Evolutionary conservation across 2,329 filamentous ascomycete genomes (phyloP), one percentile per base, ranked within the genome.

Genomic region (Fusarium albidum): DNA sequence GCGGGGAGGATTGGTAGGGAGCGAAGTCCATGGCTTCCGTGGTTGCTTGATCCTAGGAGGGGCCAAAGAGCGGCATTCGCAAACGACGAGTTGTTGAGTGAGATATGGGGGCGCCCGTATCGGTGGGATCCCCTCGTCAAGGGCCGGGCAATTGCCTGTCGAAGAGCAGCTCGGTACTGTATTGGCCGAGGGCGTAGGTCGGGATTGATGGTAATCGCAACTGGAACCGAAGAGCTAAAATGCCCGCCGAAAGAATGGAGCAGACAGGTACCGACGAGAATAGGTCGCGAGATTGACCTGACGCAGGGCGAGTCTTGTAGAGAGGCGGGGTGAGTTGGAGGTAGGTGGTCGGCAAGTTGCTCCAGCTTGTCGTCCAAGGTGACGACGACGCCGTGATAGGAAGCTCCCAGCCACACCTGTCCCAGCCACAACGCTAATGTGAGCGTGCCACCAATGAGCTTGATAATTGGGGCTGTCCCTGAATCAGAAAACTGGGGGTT

Each of bases 1-100:
- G 95, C 13, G 90, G 89, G 41, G 89, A 89, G 74, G 94, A 94
- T 79, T 98, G 95, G 77, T 98, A 99, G 31, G 95, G 95, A 38
- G 95, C 95, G 73, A 98, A 99, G 78, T 97, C 91, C 90, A 95
- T 95, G 49, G 66, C 77, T 55, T 26, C 9, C 18, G n/a, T 38
- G 37, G 17, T 34, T 13, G 29, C n/a, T 25, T 11, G 21, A 21
- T 39, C 26, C 29, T 48, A 61, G 43, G 31, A 37, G 15, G 38
- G 15, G 28, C 9, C 13, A 32, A 10, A 35, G 14, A 15, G 12
- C 29, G 7, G 42, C 26, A 42, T 52, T 40, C 27, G 26, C 27
- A 27, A 29, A 17, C 14, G 40, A 15, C 14, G 13, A 32, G 10
- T 14, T 33, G 14, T 12, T 21, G 25, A 48, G 34, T 18, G 35